Percentiles rank a stretch among this genome's conserved stretches.
Conservation (phyloP, 768 basidiomycete genomes). For the Suillus spraguei region DNA sequence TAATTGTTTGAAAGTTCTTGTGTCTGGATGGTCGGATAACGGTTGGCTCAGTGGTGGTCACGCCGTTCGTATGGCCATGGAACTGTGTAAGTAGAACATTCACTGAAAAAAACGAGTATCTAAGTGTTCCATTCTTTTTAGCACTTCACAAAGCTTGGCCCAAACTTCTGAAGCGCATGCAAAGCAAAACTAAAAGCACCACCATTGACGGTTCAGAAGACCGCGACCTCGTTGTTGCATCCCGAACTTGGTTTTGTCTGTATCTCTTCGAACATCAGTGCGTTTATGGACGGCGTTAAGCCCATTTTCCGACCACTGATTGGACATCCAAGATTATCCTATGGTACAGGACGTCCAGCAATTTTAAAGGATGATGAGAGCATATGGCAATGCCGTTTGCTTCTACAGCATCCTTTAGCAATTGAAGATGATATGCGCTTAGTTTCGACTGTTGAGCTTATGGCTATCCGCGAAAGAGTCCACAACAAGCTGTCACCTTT, state of each 20-base stretch:
- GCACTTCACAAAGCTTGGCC: constrained; percentile 95
- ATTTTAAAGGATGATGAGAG: constrained; percentile 93
- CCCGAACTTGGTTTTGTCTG: constrained; percentile 91
- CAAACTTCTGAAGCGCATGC: constrained; percentile 76
- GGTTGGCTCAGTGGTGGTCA: constrained; percentile 96
- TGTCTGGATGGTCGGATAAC: constrained; percentile 94
- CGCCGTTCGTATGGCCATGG: constrained; percentile 97
- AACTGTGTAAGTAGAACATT: constrained; percentile 64
- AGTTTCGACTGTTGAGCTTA: constrained; percentile 92
- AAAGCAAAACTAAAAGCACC: constrained; percentile 50
- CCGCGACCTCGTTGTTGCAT: constrained; percentile 75
- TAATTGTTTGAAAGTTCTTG: constrained; percentile 57
- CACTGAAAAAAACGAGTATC: background rate
- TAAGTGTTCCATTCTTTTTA: constrained; percentile 29
- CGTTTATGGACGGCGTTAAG: constrained; percentile 30
- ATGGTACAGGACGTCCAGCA: constrained; percentile 91
- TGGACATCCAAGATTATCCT: constrained; percentile 70
- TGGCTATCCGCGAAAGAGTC: constrained; percentile 84
- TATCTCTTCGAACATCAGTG: constrained; percentile 95
- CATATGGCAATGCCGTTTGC: constrained; percentile 75
- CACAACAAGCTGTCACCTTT: constrained; percentile 82
- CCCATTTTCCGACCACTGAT: background rate
- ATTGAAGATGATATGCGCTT: constrained; percentile 95
- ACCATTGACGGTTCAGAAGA: constrained; percentile 58
- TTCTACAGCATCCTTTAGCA: constrained; percentile 84